Base-by-base conservation (phyloP, 2,329 filamentous ascomycete species). In the Epichloe glyceriae region DNA sequence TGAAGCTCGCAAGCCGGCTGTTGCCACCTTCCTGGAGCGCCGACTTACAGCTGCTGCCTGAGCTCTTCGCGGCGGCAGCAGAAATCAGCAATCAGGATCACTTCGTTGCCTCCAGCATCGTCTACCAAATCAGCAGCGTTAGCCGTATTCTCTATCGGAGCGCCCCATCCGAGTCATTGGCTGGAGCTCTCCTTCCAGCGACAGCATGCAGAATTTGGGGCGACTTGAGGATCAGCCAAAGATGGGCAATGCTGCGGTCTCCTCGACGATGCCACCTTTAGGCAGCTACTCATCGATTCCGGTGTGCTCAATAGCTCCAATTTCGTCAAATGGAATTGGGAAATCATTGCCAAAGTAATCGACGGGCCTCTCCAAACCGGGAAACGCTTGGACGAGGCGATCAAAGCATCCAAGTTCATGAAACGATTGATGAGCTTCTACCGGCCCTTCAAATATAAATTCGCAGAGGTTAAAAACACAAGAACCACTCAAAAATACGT, bases 101-200 rank as follows among this genome's bases (percentile, higher is more conserved):
- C 50, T 90, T 90, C 58, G 75, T 86, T 51, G 88, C 91, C 6
- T 90, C 88, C 7, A 84, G 88, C 7, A 94, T 94, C 17, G 88
- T 98, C 12, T 98, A 97, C 61, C 93, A 97, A 64, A 95, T 98
- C 50, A 95, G 95, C 69, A 96, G 91, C 63, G 89, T 98, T 57
- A 98, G 91, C 65, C 82, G 88, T 55, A 97, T 90, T 0, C 71
- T 98, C 14, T 94, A 94, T 62, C 79, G 89, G 52, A 94, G 88
- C 46, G 79, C 80, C 5, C 76, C 78, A 2, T 72, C 75, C 0
- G 67, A 67, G 3, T 60, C 61, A 1, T 55, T 64, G 35, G 67
- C 71, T 6, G 63, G 66, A 7, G 57, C 62, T 7, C 56, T 74
- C 66, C 72, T 1, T 69, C 69, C 5, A 70, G 67, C 50, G 70